Conservation (phyloP, 208 protist species). For the Leishmania turanica region DNA sequence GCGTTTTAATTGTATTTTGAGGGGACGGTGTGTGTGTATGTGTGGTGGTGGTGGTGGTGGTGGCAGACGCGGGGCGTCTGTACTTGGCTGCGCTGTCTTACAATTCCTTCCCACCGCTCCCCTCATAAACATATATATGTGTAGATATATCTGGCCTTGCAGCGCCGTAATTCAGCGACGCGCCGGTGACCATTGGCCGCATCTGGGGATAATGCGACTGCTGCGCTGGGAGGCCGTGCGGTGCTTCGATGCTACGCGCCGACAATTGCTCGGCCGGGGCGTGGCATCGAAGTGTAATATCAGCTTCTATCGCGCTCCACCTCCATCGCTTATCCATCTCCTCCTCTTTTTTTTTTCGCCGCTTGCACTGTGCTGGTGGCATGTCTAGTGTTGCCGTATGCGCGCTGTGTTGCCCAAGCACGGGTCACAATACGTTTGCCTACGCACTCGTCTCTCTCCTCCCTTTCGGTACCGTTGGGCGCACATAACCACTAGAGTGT, state of each 20-base stretch:
- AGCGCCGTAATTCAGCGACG: background rate
- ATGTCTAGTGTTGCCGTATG: background rate
- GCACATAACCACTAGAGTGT: background rate
- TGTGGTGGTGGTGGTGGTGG: background rate
- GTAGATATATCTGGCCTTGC: background rate
- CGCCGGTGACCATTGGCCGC: background rate
- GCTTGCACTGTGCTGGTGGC: background rate
- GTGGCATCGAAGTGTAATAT: background rate
- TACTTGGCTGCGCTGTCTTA: background rate
- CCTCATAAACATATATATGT: no score
- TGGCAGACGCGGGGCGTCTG: background rate
- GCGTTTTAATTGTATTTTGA: background rate
- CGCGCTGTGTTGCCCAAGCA: background rate
- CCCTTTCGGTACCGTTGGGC: background rate
- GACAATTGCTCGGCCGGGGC: background rate
- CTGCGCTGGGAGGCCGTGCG: background rate
- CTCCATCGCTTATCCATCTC: background rate
- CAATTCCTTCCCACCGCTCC: no score
- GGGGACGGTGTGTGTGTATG: no score
- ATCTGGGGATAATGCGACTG: background rate
- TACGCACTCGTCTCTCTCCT: background rate
- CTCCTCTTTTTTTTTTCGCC: background rate
- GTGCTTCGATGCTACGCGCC: background rate
- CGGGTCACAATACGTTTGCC: background rate
- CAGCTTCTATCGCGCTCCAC: background rate